A percentile compares a stretch with the other conserved stretches of the same genome.
Conservation (phyloP, 305 asterid species). For the Fraxinus angustifolia region DNA sequence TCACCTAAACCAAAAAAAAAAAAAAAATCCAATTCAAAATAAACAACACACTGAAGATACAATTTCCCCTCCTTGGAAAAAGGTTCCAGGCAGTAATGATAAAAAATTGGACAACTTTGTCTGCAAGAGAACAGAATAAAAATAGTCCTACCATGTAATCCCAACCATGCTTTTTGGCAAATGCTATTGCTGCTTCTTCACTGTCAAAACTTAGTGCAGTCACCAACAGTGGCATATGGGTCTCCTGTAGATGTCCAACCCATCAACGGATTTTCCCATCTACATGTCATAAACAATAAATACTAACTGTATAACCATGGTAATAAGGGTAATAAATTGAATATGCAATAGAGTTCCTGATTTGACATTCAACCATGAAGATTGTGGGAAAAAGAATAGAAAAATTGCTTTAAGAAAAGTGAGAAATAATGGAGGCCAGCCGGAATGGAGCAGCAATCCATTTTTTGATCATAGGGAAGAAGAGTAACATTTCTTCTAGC, state of each 20-base stretch:
- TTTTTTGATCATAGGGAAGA: neutral
- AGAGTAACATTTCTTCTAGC: neutral
- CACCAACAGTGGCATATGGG: constrained; percentile 97
- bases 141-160: constrained; percentile 57
- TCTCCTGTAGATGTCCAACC: constrained; percentile 99
- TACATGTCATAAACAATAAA: constrained; percentile 21
- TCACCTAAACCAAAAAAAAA: neutral
- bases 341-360: neutral
- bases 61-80: neutral
- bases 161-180: constrained; percentile 95
- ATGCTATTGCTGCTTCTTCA: constrained; percentile 77
- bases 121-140: neutral
- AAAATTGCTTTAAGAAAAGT: neutral
- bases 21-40: neutral
- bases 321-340: neutral
- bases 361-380: neutral
- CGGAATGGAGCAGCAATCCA: neutral
- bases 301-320: neutral
- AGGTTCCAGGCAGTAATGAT: neutral
- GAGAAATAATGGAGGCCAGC: neutral
- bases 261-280: constrained; percentile 99
- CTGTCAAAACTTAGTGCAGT: constrained; percentile 79
- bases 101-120: neutral
- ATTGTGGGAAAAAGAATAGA: neutral
- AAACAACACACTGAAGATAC: neutral